Percentiles rank a stretch among this genome's conserved stretches.
Evolutionary conservation across 2,329 filamentous ascomycete species (phyloP).

Genomic region (Byssothecium circinans): DNA sequence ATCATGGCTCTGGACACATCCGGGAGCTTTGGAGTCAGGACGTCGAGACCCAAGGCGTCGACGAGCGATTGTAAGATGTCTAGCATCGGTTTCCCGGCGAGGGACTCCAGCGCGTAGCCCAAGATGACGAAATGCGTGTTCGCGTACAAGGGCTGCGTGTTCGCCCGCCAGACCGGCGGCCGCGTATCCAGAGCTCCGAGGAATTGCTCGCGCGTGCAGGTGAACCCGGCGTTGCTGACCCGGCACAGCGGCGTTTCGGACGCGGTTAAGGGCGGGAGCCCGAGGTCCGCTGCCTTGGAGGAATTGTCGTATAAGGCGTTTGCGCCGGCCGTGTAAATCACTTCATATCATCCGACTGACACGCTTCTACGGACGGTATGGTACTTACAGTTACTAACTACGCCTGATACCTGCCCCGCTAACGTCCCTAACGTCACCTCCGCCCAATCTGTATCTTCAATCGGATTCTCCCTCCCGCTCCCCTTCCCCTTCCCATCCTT

Average conservation of each 20-base stretch:
- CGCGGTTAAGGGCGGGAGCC: constrained; percentile 10
- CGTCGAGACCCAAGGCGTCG: constrained; percentile 47
- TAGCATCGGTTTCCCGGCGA: constrained; percentile 45
- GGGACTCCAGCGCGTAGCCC: constrained; percentile 50
- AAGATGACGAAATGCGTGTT: constrained; percentile 53
- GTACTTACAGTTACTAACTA: constrained; percentile 23
- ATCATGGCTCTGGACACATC: constrained; percentile 12
- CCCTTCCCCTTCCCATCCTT: constrained; percentile 1
- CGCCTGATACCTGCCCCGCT: constrained; percentile 34
- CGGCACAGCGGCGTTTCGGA: constrained; percentile 8
- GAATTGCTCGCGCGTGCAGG: constrained; percentile 10
- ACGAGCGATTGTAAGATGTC: constrained; percentile 50
- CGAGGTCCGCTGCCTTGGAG: background rate
- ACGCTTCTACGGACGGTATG: too few species aligned
- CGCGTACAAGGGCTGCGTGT: constrained; percentile 52
- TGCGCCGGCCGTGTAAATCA: background rate
- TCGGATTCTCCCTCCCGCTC: constrained; percentile 11
- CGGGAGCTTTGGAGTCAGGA: constrained; percentile 41
- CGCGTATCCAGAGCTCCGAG: constrained; percentile 7
- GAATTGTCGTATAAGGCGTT: background rate
- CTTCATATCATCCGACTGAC: background rate
- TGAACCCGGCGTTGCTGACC: background rate
- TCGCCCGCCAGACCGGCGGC: constrained; percentile 47
- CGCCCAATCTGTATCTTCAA: constrained; percentile 31
- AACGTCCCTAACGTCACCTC: constrained; percentile 35